Evolutionary conservation across 805 yeast species (phyloP).

Genomic region (Metschnikowia orientalis): DNA sequence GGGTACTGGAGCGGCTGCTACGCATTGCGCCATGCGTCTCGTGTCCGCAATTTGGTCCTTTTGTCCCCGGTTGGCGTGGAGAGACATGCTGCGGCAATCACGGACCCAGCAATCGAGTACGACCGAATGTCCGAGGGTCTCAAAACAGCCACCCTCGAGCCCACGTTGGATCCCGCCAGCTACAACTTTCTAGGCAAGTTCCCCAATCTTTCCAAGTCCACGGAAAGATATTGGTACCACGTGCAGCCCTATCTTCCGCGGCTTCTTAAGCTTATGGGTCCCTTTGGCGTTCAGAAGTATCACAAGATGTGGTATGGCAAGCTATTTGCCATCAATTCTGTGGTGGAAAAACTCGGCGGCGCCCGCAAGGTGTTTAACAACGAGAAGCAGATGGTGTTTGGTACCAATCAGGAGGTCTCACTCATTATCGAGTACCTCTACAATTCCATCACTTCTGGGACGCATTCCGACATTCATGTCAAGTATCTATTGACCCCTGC

Average conservation of each 20-base stretch:
- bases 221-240: slow-evolving; percentile 35
- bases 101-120: slow-evolving; percentile 22
- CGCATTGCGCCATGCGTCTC: slow-evolving; percentile 52
- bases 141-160: slow-evolving; percentile 10
- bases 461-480: slow-evolving; percentile 38
- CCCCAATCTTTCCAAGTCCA: slow-evolving; percentile 34
- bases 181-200: slow-evolving; percentile 45
- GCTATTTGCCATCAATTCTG: slow-evolving; percentile 36
- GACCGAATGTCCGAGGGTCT: background rate
- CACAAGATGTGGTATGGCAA: slow-evolving; percentile 39
- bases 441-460: slow-evolving; percentile 37
- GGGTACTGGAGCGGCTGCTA: slow-evolving; percentile 69
- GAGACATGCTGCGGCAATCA: slow-evolving; percentile 57
- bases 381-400: slow-evolving; percentile 32
- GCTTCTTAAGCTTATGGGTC: slow-evolving; percentile 43
- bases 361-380: slow-evolving; percentile 18
- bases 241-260: slow-evolving; percentile 44
- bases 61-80: slow-evolving; percentile 81
- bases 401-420: slow-evolving; percentile 34
- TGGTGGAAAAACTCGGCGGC: slow-evolving; percentile 31
- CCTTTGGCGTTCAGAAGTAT: slow-evolving; percentile 36
- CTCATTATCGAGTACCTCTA: slow-evolving; percentile 39
- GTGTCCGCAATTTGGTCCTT: slow-evolving; percentile 51
- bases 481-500: slow-evolving; percentile 52
- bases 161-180: slow-evolving; percentile 42